Conservation (phyloP, 1,139 yeast species). For the Scheffersomyces cryptocercus region DNA sequence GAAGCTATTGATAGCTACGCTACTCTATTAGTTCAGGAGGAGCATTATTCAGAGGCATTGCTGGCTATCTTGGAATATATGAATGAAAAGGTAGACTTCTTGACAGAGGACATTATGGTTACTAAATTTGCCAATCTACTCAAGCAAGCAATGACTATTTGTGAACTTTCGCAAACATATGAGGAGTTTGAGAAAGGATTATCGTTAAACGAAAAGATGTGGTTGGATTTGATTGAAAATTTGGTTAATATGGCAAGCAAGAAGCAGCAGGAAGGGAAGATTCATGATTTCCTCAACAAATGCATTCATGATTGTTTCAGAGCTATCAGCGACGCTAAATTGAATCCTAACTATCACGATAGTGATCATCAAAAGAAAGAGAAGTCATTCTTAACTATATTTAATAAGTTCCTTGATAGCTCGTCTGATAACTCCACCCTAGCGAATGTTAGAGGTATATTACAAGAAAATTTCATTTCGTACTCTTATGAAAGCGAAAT, state of each 20-base stretch:
- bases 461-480: slow-evolving; percentile 64
- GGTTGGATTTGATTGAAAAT: slow-evolving; percentile 37
- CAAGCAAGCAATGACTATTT: slow-evolving; percentile 34
- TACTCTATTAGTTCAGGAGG: slow-evolving; percentile 21
- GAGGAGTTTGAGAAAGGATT: slow-evolving; percentile 17
- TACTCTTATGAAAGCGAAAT: slow-evolving; percentile 65
- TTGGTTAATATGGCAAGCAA: slow-evolving; percentile 29
- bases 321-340: slow-evolving; percentile 43
- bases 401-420: slow-evolving; percentile 49
- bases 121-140: slow-evolving; percentile 29
- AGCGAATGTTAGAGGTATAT: slow-evolving; percentile 59
- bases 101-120: slow-evolving; percentile 11
- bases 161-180: slow-evolving; percentile 24
- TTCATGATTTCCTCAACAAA: slow-evolving; percentile 36
- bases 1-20: slow-evolving; percentile 35
- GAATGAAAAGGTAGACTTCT: slow-evolving; percentile 3
- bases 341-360: slow-evolving; percentile 25
- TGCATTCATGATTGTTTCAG: slow-evolving; percentile 56
- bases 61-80: slow-evolving; percentile 25
- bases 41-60: slow-evolving; percentile 28
- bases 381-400: slow-evolving; percentile 48
- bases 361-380: slow-evolving; percentile 17
- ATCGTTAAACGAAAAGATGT: slow-evolving; percentile 33
- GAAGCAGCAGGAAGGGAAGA: slow-evolving; percentile 4
- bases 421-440: slow-evolving; percentile 43